A percentile compares a stretch with the other conserved stretches of the same genome.
These are phyloP conservation scores for Dendrothele bispora DNA, from an alignment of 768 basidiomycete genomes.

Conservation along the genomic window DNA sequence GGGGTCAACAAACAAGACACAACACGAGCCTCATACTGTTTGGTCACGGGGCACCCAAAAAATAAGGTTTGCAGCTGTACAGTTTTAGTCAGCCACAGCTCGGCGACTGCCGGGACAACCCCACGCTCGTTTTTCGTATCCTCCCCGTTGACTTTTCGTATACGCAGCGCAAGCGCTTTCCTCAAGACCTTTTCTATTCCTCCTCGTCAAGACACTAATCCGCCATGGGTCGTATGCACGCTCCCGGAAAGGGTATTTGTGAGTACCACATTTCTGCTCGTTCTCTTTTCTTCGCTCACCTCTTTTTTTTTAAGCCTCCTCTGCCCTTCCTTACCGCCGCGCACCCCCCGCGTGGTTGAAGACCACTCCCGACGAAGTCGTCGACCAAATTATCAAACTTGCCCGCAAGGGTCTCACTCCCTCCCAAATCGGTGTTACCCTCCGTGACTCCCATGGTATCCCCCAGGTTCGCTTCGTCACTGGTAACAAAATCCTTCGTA, in stretches of 20 bases:
- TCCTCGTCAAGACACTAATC: slow-evolving; percentile 16
- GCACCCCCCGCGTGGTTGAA: slow-evolving; percentile 96
- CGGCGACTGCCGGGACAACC: background rate
- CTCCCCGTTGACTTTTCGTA: no score
- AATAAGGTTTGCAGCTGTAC: background rate
- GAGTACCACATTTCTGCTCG: slow-evolving; percentile 33
- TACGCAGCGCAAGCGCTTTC: no score
- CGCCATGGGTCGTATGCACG: slow-evolving; percentile 98
- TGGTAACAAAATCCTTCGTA: slow-evolving; percentile 98
- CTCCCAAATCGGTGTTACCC: slow-evolving; percentile 96
- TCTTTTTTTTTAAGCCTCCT: slow-evolving; percentile 61
- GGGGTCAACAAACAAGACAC: background rate
- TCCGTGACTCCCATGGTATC: slow-evolving; percentile 97
- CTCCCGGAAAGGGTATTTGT: slow-evolving; percentile 99
- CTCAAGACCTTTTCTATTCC: slow-evolving; percentile 10
- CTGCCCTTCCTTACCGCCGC: slow-evolving; percentile 96
- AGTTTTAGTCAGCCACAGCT: background rate
- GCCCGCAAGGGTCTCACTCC: slow-evolving; percentile 97
- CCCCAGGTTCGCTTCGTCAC: slow-evolving; percentile 98
- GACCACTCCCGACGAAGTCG: slow-evolving; percentile 91
- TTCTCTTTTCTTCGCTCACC: slow-evolving; percentile 6
- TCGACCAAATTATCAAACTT: slow-evolving; percentile 95
- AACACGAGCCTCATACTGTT: background rate
- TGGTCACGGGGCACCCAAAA: background rate
- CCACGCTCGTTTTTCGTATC: no score